Conservation (phyloP, 2,329 filamentous ascomycete species). For the Aspergillus costaricaensis region DNA sequence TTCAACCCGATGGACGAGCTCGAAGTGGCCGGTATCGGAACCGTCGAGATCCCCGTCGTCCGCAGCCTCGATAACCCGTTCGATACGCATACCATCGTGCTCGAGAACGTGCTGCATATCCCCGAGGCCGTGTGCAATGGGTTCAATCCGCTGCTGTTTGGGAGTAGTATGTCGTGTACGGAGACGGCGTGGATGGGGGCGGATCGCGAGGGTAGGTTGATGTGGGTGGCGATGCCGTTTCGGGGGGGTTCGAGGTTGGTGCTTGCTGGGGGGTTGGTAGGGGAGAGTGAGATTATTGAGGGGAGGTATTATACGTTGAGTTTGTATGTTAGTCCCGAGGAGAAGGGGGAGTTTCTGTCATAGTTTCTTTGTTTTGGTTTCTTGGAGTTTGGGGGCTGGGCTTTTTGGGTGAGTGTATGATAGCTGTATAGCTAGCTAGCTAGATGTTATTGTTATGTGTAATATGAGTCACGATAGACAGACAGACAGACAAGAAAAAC, state of each 20-base stretch:
- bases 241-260: slow-evolving; percentile 23
- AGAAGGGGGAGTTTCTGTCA: slow-evolving; percentile 17
- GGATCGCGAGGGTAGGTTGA: slow-evolving; percentile 15
- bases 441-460: neutral
- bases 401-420: neutral
- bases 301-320: slow-evolving; percentile 26
- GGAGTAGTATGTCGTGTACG: slow-evolving; percentile 28
- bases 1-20: slow-evolving; percentile 28
- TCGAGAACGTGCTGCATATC: slow-evolving; percentile 39
- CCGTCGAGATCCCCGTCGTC: slow-evolving; percentile 33
- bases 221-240: slow-evolving; percentile 25
- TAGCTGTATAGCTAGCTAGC: neutral
- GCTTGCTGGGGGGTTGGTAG: slow-evolving; percentile 11
- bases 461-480: neutral
- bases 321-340: slow-evolving; percentile 26
- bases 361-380: neutral
- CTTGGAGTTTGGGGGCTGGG: neutral
- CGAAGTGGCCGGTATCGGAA: slow-evolving; percentile 34
- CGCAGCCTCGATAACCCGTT: slow-evolving; percentile 20
- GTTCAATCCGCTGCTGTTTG: slow-evolving; percentile 28
- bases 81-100: slow-evolving; percentile 25
- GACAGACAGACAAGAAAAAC: too few relatives aligned
- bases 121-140: slow-evolving; percentile 39
- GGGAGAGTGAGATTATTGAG: slow-evolving; percentile 27
- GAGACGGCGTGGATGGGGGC: slow-evolving; percentile 24